Percentiles rank a stretch among this genome's conserved stretches.
These are phyloP conservation scores for Sporothrix schenckii DNA, from an alignment of 2,329 filamentous ascomycete species.

Conservation along the genomic window DNA sequence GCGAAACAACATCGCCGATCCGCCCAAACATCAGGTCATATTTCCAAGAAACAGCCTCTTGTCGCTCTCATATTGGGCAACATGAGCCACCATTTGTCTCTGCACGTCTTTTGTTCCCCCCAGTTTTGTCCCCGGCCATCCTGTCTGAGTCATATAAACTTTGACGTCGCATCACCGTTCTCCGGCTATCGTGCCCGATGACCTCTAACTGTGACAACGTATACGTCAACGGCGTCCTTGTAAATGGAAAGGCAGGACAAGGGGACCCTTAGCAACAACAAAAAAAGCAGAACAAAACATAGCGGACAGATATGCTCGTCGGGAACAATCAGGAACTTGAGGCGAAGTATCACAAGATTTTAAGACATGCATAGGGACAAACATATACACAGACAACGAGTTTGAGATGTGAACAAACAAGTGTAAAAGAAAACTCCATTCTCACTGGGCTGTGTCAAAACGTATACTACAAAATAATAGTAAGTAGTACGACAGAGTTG, in stretches of 20 bases:
- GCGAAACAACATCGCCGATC: constrained; percentile 6
- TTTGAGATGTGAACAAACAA: background rate
- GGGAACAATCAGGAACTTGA: background rate
- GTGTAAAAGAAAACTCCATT: background rate
- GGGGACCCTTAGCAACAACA: too few species aligned
- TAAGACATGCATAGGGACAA: background rate
- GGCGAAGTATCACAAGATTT: background rate
- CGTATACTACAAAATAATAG: background rate
- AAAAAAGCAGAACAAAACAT: background rate
- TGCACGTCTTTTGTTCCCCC: background rate
- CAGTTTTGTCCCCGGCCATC: background rate
- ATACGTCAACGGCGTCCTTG: background rate
- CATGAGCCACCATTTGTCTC: background rate
- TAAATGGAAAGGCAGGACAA: background rate
- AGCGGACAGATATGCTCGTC: background rate
- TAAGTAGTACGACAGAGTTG: background rate
- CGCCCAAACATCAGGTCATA: background rate
- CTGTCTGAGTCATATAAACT: too few species aligned
- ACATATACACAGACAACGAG: background rate
- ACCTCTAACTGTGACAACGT: background rate
- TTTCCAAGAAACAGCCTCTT: background rate
- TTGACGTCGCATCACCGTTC: background rate
- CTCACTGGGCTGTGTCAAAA: background rate
- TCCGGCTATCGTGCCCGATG: background rate
- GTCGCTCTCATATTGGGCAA: background rate